Evolutionary conservation across 2,329 filamentous ascomycete species (phyloP).

Genomic region (Mariannaea sp.): DNA sequence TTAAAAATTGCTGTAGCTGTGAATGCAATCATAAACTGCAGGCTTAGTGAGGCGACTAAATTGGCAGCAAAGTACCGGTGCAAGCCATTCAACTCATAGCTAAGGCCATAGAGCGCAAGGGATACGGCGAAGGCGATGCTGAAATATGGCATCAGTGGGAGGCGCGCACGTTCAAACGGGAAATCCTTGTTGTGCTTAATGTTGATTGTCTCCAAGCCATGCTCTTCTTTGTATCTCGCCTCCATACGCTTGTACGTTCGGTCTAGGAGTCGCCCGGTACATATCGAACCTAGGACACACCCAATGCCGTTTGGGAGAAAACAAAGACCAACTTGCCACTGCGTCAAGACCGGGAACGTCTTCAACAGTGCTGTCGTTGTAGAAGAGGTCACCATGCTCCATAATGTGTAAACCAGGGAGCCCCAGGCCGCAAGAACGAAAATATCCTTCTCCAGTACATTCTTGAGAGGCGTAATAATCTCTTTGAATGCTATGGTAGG

Average conservation of each 20-base stretch:
- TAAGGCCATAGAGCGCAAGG: not conserved
- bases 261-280: not conserved
- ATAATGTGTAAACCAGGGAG: constrained; percentile 11
- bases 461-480: constrained; percentile 1
- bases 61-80: not conserved
- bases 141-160: constrained; percentile 2
- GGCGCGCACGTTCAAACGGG: constrained; percentile 11
- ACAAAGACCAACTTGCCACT: constrained; percentile 6
- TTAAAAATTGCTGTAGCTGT: constrained; percentile 12
- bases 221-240: not conserved
- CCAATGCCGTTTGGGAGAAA: constrained; percentile 12
- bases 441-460: constrained; percentile 14
- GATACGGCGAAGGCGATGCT: not conserved
- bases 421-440: constrained; percentile 4
- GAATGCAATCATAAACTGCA: constrained; percentile 12
- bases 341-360: constrained; percentile 2
- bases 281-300: not conserved
- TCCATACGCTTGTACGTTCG: not conserved
- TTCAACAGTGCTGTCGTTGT: constrained; percentile 3
- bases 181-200: constrained; percentile 5
- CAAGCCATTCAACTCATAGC: not conserved
- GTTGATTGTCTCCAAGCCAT: not conserved
- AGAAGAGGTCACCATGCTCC: constrained; percentile 17
- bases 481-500: not conserved
- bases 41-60: not conserved